Base-by-base conservation (phyloP, 1,139 yeast genomes). In the Yamadazyma taylorii region DNA sequence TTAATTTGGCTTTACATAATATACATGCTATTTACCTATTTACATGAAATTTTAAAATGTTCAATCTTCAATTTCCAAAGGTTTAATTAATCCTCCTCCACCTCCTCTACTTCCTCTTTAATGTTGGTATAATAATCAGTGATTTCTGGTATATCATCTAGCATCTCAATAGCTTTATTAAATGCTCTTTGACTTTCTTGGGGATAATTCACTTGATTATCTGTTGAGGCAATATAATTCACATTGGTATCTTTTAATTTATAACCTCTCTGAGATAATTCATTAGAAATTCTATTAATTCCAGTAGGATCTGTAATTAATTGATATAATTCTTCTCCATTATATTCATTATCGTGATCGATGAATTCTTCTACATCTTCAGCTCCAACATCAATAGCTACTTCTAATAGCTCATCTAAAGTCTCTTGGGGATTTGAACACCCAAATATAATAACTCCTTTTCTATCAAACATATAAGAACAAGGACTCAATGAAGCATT, bases 71-170 rank as follows among this genome's bases (percentile, higher is more conserved):
- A 40, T 38, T 25, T 40, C 34, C 41, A 29, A 7, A 26, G 5
- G 21, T 5, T 19, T 19, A 19, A 6, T 5, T 19, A 19, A 6
- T 19, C 8, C n/a, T 12, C 6, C n/a, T 24, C n/a, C 26, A 5
- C n/a, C 11, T 12, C n/a, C n/a, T 24, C 26, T 24, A 7, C 15
- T 30, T 32, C 24, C 17, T 43, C 45, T 36, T 54, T 55, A 30
- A 74, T 68, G 48, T 71, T 76, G 72, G 92, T 48, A 62, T 85
- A 86, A 44, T 85, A 79, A 46, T 81, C 88, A 7, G 88, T 79
- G 24, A 90, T 85, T 51, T 90, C 97, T 34, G 85, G 87, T 15
- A 87, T 64, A 28, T 80, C 87, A 42, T 87, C 95, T 37, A 90
- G 66, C 39, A 72, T 69, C 19, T 62, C 68, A 32, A 84, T 60